phyloP scores from a whole-genome alignment of 371 early-diverging fungal species.

The Circinella umbellata region DNA sequence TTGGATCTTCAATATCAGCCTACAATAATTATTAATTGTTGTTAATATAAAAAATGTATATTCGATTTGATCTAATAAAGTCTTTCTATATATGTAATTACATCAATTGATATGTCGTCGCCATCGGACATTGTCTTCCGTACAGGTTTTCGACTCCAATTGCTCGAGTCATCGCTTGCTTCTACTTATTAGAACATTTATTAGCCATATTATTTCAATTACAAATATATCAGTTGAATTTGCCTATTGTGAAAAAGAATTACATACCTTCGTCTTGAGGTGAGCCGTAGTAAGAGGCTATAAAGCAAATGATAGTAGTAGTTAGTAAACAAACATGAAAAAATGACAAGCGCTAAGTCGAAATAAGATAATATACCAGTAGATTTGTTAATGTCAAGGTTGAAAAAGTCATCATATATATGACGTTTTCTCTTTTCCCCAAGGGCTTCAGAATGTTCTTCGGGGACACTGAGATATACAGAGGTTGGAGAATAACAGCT shows the following conservation, averaged over 20 bases:
- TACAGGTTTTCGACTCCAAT: conserved; percentile 27
- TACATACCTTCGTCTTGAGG: conserved; percentile 4
- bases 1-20: conserved; percentile 23
- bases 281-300: neutral
- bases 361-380: conserved; percentile 3
- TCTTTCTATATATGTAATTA: neutral
- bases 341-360: neutral
- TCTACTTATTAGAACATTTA: neutral
- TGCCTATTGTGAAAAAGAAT: neutral
- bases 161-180: neutral
- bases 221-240: too few species aligned
- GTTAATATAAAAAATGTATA: too few species aligned
- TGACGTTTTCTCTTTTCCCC: conserved; percentile 13
- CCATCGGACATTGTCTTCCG: conserved; percentile 41
- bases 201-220: too few species aligned
- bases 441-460: neutral
- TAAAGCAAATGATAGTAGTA: too few species aligned
- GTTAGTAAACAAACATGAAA: neutral
- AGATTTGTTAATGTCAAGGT: neutral
- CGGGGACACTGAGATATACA: conserved; percentile 12
- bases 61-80: neutral
- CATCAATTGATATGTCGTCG: conserved; percentile 4
- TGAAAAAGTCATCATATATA: neutral
- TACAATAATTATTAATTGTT: neutral
- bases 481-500: conserved; percentile 14